phyloP scores from a whole-genome alignment of 2,329 filamentous ascomycete genomes.

The Phaeophleospora eucalypticola region DNA sequence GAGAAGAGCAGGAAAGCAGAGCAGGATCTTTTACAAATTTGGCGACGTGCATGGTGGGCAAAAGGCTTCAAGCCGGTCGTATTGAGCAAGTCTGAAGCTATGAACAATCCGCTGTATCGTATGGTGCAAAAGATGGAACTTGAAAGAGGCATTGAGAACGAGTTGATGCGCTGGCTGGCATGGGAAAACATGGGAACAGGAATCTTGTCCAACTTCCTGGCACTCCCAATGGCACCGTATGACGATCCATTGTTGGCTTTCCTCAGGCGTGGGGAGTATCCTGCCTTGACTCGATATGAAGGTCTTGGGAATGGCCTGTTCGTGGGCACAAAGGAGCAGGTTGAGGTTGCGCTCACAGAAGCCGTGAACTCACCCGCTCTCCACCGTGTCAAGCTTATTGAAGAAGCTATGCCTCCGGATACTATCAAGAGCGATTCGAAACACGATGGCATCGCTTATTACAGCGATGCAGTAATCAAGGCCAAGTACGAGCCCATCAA shows the following conservation, averaged over 20 bases:
- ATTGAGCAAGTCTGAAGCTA: constrained; percentile 72
- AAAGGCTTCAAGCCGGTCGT: constrained; percentile 85
- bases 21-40: constrained; percentile 73
- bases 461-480: constrained; percentile 60
- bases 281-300: constrained; percentile 69
- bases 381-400: constrained; percentile 58
- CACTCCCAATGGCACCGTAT: constrained; percentile 76
- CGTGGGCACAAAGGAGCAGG: constrained; percentile 58
- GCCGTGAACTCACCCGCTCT: constrained; percentile 49
- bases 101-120: constrained; percentile 74
- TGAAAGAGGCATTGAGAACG: constrained; percentile 58
- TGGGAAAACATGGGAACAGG: constrained; percentile 90
- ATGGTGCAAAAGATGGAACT: constrained; percentile 62
- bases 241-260: constrained; percentile 69
- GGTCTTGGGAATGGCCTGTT: constrained; percentile 68
- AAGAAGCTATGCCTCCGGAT: constrained; percentile 56
- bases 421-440: constrained; percentile 62
- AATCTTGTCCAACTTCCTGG: constrained; percentile 71
- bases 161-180: constrained; percentile 81
- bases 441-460: constrained; percentile 70
- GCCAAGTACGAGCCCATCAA: constrained; percentile 65
- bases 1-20: constrained; percentile 66
- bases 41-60: constrained; percentile 93
- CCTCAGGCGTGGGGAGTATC: constrained; percentile 71
- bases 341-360: constrained; percentile 41